These are phyloP conservation scores for Mycena capillaripes DNA, from an alignment of 768 basidiomycete species.

Conservation along the genomic window DNA sequence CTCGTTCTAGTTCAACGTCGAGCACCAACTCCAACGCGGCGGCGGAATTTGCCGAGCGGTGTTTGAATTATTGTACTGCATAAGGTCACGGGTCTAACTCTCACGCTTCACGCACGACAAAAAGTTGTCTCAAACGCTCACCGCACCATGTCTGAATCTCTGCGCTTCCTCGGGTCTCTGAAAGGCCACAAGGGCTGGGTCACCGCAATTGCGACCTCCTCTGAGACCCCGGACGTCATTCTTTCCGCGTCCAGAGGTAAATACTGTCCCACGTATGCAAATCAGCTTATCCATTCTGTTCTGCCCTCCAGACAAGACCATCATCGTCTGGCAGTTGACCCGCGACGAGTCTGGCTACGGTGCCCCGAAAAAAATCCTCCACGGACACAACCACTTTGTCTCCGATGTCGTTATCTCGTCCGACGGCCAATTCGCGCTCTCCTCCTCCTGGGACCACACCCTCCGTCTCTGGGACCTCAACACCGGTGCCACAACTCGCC, in stretches of 20 bases:
- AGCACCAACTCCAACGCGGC: neutral
- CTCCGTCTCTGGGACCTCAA: conserved; percentile 99
- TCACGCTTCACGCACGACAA: neutral
- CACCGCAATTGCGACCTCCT: conserved; percentile 97
- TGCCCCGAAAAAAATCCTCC: conserved; percentile 96
- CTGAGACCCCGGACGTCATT: conserved; percentile 99
- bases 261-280: conserved; percentile 43
- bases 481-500: conserved; percentile 95
- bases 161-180: conserved; percentile 93
- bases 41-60: too few relatives aligned
- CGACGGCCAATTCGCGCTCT: conserved; percentile 99
- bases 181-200: conserved; percentile 98
- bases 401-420: conserved; percentile 99
- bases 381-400: conserved; percentile 99
- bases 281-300: conserved; percentile 43
- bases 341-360: conserved; percentile 93
- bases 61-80: too few relatives aligned
- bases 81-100: too few relatives aligned
- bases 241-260: conserved; percentile 97
- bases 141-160: conserved; percentile 81
- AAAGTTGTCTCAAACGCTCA: conserved; percentile 33
- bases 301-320: conserved; percentile 89
- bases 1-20: neutral
- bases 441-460: conserved; percentile 99
- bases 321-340: conserved; percentile 99